Percentiles rank a stretch among this genome's conserved stretches.
phyloP scores from a whole-genome alignment of 495 filamentous ascomycete genomes.

The Cairneyella variabilis region DNA sequence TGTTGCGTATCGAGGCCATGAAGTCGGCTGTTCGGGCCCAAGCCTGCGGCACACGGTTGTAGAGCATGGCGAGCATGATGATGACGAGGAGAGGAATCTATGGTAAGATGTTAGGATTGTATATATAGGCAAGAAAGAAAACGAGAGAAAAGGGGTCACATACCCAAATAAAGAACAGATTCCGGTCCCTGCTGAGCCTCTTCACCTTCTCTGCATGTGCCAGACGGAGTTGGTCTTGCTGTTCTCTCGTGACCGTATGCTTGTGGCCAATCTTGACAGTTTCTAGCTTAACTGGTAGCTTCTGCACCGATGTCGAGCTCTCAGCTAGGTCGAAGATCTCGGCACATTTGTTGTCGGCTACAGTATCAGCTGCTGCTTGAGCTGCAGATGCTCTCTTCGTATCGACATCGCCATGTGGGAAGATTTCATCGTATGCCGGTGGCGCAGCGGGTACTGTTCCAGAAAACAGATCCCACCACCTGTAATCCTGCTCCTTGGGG shows the following conservation, averaged over 20 bases:
- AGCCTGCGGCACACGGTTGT: constrained; percentile 48
- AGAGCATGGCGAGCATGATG: constrained; percentile 60
- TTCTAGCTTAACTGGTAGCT: constrained; percentile 31
- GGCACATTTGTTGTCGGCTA: constrained; percentile 65
- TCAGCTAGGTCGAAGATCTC: constrained; percentile 47
- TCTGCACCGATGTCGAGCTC: constrained; percentile 17
- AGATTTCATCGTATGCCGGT: constrained; percentile 80
- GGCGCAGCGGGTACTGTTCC: constrained; percentile 44
- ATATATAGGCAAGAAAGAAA: constrained; percentile 24
- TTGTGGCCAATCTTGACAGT: constrained; percentile 49
- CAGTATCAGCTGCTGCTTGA: constrained; percentile 59
- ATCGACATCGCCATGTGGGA: constrained; percentile 51
- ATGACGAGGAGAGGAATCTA: constrained; percentile 58
- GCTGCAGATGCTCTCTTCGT: constrained; percentile 59
- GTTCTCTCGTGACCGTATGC: constrained; percentile 59
- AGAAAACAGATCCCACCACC: constrained; percentile 66
- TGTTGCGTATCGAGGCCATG: constrained; percentile 12
- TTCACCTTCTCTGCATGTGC: constrained; percentile 75
- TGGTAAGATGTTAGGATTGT: constrained; percentile 23
- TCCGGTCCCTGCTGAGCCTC: constrained; percentile 67
- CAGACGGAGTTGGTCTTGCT: constrained; percentile 66
- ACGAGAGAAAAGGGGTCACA: constrained; percentile 27
- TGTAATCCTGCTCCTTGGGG: constrained; percentile 44
- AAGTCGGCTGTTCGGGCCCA: constrained; percentile 11
- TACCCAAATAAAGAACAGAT: constrained; percentile 86